A percentile compares a stretch with the other conserved stretches of the same genome.
These are phyloP conservation scores for Solanum sitiens DNA, from an alignment of 257 asterid genomes.

Conservation along the genomic window DNA sequence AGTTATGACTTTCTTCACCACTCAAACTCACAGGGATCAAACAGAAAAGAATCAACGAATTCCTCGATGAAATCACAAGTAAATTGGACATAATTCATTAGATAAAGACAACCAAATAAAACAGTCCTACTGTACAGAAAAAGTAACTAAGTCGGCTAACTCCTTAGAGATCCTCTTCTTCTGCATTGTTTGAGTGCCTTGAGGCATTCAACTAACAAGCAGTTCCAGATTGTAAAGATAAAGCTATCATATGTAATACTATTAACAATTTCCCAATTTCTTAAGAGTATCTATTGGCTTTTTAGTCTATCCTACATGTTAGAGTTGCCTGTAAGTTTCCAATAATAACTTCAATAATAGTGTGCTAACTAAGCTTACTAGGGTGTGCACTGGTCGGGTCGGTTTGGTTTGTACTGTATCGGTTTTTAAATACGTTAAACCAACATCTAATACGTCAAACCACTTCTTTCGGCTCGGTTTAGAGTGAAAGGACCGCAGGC, in stretches of 20 bases:
- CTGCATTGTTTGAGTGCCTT: neutral
- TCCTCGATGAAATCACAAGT: neutral
- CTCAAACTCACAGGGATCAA: neutral
- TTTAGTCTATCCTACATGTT: neutral
- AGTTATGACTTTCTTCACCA: neutral
- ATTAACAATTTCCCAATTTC: neutral
- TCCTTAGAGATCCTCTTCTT: neutral
- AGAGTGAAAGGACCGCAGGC: neutral
- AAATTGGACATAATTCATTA: neutral
- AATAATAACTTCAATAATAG: neutral
- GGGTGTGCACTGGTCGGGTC: too few relatives aligned
- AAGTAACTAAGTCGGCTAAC: neutral
- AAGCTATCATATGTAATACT: neutral
- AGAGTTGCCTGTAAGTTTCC: neutral
- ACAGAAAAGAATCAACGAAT: neutral
- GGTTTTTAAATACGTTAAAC: too few relatives aligned
- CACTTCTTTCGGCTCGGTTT: too few relatives aligned
- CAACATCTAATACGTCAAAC: too few relatives aligned
- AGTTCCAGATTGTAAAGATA: neutral
- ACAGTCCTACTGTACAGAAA: neutral
- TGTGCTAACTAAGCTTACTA: neutral
- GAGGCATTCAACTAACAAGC: neutral
- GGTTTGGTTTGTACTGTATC: too few relatives aligned
- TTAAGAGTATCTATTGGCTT: neutral
- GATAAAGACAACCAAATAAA: neutral